A percentile compares a stretch with the other conserved stretches of the same genome.
Conservation (phyloP, 768 basidiomycete genomes). For the Punctularia strigosozonata region DNA sequence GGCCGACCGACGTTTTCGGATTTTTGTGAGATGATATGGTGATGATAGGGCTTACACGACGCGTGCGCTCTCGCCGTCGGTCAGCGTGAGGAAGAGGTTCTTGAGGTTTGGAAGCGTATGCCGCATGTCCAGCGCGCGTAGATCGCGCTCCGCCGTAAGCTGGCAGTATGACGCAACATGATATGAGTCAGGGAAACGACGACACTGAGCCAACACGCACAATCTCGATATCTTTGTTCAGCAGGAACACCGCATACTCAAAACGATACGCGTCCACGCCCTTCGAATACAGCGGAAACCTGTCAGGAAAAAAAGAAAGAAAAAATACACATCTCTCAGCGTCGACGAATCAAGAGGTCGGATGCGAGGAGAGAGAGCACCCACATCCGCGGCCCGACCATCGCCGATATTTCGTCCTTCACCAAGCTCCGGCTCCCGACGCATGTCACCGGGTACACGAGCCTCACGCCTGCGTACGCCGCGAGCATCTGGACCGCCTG, state of each 20-base stretch:
- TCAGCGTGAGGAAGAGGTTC: conserved; percentile 80
- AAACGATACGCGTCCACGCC: conserved; percentile 96
- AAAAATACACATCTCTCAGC: conserved; percentile 2
- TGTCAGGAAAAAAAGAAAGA: conserved; percentile 19
- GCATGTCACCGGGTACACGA: conserved; percentile 86
- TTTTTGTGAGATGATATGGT: conserved; percentile 5
- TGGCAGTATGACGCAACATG: conserved; percentile 19
- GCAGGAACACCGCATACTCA: conserved; percentile 92
- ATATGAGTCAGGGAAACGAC: conserved; percentile 2
- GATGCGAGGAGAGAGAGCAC: conserved; percentile 15
- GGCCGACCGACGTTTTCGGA: too few relatives aligned
- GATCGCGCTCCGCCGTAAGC: conserved; percentile 86
- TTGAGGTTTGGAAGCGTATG: conserved; percentile 97
- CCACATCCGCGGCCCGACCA: conserved; percentile 92
- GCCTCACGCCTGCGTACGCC: conserved; percentile 57
- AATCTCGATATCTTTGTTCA: conserved; percentile 97
- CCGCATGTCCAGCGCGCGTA: conserved; percentile 84
- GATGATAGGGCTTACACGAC: conserved; percentile 28
- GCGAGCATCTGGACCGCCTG: conserved; percentile 79
- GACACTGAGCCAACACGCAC: conserved; percentile 29
- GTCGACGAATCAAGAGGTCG: background rate
- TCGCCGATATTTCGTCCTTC: conserved; percentile 84
- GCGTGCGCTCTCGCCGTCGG: conserved; percentile 47
- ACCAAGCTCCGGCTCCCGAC: conserved; percentile 87
- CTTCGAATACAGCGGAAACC: conserved; percentile 91